Percentiles rank a stretch among this genome's conserved stretches.
These are phyloP conservation scores for Malassezia japonica DNA, from an alignment of 1,284 basidiomycete genomes.

Conservation along the genomic window DNA sequence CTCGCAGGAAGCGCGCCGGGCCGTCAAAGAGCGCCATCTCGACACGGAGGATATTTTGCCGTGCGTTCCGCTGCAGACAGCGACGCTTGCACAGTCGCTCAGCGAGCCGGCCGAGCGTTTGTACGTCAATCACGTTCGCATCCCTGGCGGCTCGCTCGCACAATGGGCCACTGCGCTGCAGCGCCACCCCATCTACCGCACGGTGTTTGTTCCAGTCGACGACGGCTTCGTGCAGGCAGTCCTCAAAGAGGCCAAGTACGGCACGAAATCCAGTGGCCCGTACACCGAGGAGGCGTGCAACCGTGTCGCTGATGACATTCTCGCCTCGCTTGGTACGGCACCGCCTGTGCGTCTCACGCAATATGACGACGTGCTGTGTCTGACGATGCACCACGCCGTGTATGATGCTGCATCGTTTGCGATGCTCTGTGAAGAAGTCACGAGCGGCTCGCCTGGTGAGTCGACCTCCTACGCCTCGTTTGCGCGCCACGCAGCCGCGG, in stretches of 20 bases:
- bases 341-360: slow-evolving; percentile 28
- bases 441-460: not conserved
- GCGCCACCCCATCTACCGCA: slow-evolving; percentile 30
- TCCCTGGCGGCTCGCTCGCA: slow-evolving; percentile 13
- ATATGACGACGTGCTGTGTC: slow-evolving; percentile 18
- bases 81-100: slow-evolving; percentile 27
- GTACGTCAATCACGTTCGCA: slow-evolving; percentile 28
- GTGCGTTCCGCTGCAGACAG: slow-evolving; percentile 34
- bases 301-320: slow-evolving; percentile 20
- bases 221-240: slow-evolving; percentile 22
- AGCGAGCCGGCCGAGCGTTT: slow-evolving; percentile 16
- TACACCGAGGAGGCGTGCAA: slow-evolving; percentile 12
- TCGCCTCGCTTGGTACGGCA: slow-evolving; percentile 5
- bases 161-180: slow-evolving; percentile 21
- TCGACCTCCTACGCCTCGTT: not conserved
- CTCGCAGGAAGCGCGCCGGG: no score
- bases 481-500: not conserved
- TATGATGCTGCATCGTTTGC: slow-evolving; percentile 40
- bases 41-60: no score
- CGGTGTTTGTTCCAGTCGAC: slow-evolving; percentile 26
- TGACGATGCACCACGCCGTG: slow-evolving; percentile 34
- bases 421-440: slow-evolving; percentile 21
- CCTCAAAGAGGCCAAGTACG: slow-evolving; percentile 7
- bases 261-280: not conserved
- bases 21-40: no score